These are phyloP conservation scores for Leccinum variicolor DNA, from an alignment of 768 basidiomycete genomes.

Conservation along the genomic window DNA sequence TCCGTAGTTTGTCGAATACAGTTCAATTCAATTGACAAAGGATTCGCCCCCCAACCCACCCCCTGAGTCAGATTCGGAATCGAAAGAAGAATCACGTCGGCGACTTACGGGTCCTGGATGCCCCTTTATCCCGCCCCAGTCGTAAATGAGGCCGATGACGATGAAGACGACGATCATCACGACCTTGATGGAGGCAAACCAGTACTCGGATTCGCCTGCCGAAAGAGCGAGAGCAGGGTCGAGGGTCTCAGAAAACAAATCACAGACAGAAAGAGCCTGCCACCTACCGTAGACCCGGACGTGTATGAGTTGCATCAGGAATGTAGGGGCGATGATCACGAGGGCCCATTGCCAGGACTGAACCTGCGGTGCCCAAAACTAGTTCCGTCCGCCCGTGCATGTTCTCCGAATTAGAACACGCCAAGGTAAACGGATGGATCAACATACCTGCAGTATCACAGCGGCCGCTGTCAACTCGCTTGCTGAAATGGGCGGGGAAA, in stretches of 20 bases:
- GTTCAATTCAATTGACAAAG: neutral
- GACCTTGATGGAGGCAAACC: slow-evolving; percentile 64
- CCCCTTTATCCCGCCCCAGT: slow-evolving; percentile 57
- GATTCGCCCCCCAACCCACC: neutral
- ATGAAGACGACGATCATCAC: slow-evolving; percentile 60
- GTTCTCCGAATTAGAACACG: neutral
- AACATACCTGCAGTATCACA: slow-evolving; percentile 43
- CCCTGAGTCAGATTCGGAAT: neutral
- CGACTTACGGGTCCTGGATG: slow-evolving; percentile 54
- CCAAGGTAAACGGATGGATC: slow-evolving; percentile 1
- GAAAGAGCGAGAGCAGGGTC: neutral
- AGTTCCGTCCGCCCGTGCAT: neutral
- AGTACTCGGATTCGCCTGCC: slow-evolving; percentile 58
- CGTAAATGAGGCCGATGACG: slow-evolving; percentile 56
- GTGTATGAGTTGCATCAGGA: slow-evolving; percentile 52
- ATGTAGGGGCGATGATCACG: slow-evolving; percentile 51
- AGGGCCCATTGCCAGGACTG: slow-evolving; percentile 56
- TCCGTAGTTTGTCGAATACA: neutral
- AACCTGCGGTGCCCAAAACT: slow-evolving; percentile 47
- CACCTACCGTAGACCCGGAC: slow-evolving; percentile 52
- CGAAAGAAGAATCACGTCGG: neutral
- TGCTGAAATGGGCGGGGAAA: slow-evolving; percentile 30
- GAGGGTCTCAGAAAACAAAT: neutral
- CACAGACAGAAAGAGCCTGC: neutral
- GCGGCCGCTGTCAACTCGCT: slow-evolving; percentile 59